Evolutionary conservation across 768 basidiomycete genomes (phyloP).

Genomic region (Sporobolomyces roseus): DNA sequence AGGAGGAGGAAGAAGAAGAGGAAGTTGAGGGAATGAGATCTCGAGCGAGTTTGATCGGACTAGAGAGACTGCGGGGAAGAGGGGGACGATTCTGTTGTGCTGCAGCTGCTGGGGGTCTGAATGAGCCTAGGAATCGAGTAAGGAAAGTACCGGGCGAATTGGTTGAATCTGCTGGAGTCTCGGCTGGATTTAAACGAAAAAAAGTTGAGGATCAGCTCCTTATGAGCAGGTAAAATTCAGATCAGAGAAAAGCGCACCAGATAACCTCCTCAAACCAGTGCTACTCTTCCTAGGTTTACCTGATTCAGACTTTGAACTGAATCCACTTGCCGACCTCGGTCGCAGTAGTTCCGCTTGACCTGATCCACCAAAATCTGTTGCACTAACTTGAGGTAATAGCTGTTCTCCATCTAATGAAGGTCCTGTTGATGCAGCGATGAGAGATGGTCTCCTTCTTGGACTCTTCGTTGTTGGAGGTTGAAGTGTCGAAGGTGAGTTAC

Average conservation of each 20-base stretch:
- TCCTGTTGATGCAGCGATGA: neutral
- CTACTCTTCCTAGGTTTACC: constrained; percentile 1
- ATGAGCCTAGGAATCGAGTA: constrained; percentile 31
- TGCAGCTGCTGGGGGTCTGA: constrained; percentile 4
- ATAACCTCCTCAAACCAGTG: constrained; percentile 1
- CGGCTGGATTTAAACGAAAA: neutral
- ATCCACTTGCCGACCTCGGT: neutral
- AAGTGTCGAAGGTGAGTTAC: neutral
- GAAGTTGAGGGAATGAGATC: neutral
- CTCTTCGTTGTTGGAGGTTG: neutral
- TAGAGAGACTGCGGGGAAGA: constrained; percentile 27
- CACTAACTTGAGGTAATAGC: neutral
- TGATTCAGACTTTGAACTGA: neutral
- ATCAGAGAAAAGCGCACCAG: neutral
- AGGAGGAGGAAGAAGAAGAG: neutral
- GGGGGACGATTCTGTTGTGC: constrained; percentile 7
- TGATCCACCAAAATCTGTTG: neutral
- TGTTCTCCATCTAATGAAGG: constrained; percentile 1
- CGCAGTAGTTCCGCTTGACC: neutral
- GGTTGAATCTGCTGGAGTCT: neutral
- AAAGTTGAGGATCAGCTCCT: neutral
- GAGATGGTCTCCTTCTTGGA: neutral
- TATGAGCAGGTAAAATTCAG: neutral
- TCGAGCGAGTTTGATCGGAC: constrained; percentile 16
- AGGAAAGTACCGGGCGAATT: constrained; percentile 31